A percentile compares a stretch with the other conserved stretches of the same genome.
Evolutionary conservation across 345 rosid genomes (phyloP).

Genomic region (Gossypium raimondii): DNA sequence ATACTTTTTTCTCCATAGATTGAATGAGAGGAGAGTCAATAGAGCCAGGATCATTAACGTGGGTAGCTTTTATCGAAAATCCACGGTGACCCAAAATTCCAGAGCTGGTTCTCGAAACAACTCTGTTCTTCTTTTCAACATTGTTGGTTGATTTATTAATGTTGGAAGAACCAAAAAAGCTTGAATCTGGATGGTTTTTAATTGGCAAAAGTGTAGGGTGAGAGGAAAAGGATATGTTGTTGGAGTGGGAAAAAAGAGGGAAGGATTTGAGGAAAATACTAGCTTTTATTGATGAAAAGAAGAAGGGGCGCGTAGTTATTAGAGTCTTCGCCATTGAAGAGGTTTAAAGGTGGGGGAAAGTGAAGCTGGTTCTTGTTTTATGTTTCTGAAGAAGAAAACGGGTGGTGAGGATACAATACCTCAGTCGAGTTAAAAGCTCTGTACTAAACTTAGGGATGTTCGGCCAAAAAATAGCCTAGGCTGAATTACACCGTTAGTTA

Average conservation of each 20-base stretch:
- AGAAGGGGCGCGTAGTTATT: constrained; percentile 37
- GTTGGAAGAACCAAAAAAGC: constrained; percentile 18
- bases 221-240: constrained; percentile 23
- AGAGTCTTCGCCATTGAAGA: constrained; percentile 35
- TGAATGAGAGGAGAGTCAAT: constrained; percentile 79
- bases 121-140: not conserved
- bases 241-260: constrained; percentile 24
- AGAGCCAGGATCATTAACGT: constrained; percentile 76
- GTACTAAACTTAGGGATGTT: too few relatives aligned
- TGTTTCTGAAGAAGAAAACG: not conserved
- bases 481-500: too few relatives aligned
- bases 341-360: not conserved
- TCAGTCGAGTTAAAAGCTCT: not conserved
- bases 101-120: constrained; percentile 33
- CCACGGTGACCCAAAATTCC: constrained; percentile 27
- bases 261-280: constrained; percentile 16
- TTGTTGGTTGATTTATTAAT: constrained; percentile 19
- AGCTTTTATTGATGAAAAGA: constrained; percentile 33
- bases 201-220: constrained; percentile 5
- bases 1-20: constrained; percentile 87
- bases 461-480: too few relatives aligned
- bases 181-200: not conserved
- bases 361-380: not conserved
- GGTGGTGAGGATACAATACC: not conserved
- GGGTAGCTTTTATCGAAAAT: constrained; percentile 52